phyloP scores from a whole-genome alignment of 768 basidiomycete species.

The Russula griseocarnosa region DNA sequence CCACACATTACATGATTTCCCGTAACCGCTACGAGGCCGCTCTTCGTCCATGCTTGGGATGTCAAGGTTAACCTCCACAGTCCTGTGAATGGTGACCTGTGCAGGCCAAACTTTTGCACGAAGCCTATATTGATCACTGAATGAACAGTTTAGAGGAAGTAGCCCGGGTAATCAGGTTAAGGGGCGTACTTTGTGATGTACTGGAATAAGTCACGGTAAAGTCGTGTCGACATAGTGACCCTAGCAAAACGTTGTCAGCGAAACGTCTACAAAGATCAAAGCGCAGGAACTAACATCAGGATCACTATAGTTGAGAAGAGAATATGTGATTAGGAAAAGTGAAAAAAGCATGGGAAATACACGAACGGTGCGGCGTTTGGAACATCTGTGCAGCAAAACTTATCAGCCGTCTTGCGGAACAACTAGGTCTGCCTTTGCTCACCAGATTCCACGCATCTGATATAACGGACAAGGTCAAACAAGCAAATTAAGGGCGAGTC shows the following conservation, averaged over 20 bases:
- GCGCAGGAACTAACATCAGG: conserved; percentile 6
- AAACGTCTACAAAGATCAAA: not conserved
- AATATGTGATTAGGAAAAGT: not conserved
- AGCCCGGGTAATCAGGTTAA: not conserved
- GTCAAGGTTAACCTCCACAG: conserved; percentile 16
- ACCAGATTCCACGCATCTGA: not conserved
- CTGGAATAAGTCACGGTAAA: conserved; percentile 21
- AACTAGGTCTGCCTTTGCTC: not conserved
- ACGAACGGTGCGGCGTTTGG: conserved; percentile 24
- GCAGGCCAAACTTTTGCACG: not conserved
- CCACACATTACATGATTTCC: not conserved
- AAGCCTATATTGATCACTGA: not conserved
- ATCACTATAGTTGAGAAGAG: conserved; percentile 7
- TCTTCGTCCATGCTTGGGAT: conserved; percentile 1
- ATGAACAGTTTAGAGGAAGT: not conserved
- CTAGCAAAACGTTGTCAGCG: not conserved
- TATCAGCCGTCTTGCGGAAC: not conserved
- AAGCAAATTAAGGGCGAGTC: not conserved
- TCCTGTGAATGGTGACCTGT: conserved; percentile 16
- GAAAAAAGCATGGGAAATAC: conserved; percentile 7
- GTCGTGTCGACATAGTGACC: conserved; percentile 17
- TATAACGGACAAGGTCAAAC: not conserved
- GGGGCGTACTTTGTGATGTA: conserved; percentile 12
- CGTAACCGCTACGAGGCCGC: not conserved
- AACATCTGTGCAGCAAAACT: conserved; percentile 12